phyloP scores from a whole-genome alignment of 768 basidiomycete species.

The Tricholoma flavovirens region DNA sequence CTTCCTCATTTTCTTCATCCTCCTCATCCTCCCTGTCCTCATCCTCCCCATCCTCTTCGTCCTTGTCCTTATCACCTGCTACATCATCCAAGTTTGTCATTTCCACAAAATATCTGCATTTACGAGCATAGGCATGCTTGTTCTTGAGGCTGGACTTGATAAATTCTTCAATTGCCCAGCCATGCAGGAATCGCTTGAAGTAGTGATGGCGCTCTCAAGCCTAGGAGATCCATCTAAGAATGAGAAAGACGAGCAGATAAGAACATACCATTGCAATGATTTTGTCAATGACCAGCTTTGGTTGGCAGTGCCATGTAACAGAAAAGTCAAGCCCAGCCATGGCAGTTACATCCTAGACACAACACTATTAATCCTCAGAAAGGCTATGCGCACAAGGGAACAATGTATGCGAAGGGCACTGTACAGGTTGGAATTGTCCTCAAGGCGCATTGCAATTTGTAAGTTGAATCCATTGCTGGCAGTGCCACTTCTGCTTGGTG shows the following conservation, averaged over 20 bases:
- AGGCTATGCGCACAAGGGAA: not conserved
- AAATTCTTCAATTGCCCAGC: not conserved
- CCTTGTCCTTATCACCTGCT: not conserved
- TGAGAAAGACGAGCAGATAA: no score
- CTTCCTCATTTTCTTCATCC: not conserved
- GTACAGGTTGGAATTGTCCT: not conserved
- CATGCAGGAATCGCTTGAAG: no score
- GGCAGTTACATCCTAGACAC: not conserved
- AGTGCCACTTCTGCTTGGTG: no score
- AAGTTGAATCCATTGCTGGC: no score
- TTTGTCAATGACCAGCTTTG: not conserved
- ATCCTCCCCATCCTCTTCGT: not conserved
- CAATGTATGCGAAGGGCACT: not conserved
- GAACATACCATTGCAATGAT: constrained; percentile 1
- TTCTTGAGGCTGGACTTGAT: not conserved
- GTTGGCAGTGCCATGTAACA: no score
- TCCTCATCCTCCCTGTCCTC: not conserved
- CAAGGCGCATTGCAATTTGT: not conserved
- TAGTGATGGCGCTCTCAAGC: no score
- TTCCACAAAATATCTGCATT: not conserved
- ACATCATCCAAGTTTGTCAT: not conserved
- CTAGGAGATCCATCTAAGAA: no score
- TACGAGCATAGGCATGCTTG: no score
- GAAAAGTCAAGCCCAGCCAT: not conserved
- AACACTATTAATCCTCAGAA: constrained; percentile 1